Evolutionary conservation across 345 rosid species (phyloP), one percentile per base, ranked within the genome.

Genomic region (Ricinus communis): DNA sequence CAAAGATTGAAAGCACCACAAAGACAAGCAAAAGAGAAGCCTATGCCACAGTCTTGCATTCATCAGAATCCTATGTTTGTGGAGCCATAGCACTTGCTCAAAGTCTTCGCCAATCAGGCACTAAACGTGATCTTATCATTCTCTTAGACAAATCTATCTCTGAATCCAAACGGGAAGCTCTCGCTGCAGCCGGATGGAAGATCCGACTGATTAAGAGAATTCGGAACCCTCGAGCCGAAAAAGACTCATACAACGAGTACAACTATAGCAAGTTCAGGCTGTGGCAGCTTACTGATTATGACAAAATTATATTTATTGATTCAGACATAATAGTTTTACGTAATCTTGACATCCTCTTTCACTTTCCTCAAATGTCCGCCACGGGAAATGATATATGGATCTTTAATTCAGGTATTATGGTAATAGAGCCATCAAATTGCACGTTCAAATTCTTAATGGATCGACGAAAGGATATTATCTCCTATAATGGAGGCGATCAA

Each of bases 401-500:
- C 67, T 95, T 90, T 67, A 95, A 95, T 64, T 95, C 98, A 0
- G 96, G 98, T 1, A 75, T 92, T n/a, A 95, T 95, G 99, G 94
- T 95, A 56, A 79, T 92, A 25, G 97, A 95, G 82, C 99, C 99
- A 10, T 92, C 98, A 21, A 92, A 89, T n/a, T 95, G 99, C 78
- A 90, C 94, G 0, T 95, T 92, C 76, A 69, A 68, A 51, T 68
- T 71, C 33, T 68, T 95, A 27, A 90, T 95, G 97, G 81, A 78
- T 45, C 85, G 65, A 12, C 85, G 91, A 2, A 65, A 62, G 38
- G 89, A 92, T 51, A 85, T 95, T 31, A 82, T 95, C 33, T 95
- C 97, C 16, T 92, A 95, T 77, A 95, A 95, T 47, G 99, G 99
- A 0, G 99, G 99, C 1, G 97, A 92, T 83, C 99, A 84, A 69